Percentiles rank a stretch among this genome's conserved stretches.
These are phyloP conservation scores for Kuraishia borneana DNA, from an alignment of 805 yeast species.

Conservation along the genomic window DNA sequence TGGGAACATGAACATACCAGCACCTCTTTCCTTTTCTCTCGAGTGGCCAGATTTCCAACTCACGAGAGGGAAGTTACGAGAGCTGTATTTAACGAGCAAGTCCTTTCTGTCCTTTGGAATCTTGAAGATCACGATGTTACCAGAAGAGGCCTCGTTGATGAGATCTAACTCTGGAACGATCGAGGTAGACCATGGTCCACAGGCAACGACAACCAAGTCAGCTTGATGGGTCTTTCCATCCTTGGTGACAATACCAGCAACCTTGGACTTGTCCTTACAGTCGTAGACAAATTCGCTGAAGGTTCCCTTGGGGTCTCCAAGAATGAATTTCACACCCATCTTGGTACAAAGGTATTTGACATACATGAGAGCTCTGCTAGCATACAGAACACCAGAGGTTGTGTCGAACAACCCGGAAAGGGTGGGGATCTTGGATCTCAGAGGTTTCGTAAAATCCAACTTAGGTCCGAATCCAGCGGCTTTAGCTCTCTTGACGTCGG, in stretches of 20 bases:
- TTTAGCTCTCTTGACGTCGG: constrained; percentile 19
- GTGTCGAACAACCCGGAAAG: constrained; percentile 16
- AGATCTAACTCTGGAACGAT: constrained; percentile 23
- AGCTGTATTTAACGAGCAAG: constrained; percentile 19
- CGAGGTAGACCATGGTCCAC: constrained; percentile 20
- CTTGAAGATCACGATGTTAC: constrained; percentile 22
- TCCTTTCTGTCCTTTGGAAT: constrained; percentile 24
- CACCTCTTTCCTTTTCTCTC: constrained; percentile 16
- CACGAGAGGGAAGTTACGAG: constrained; percentile 20
- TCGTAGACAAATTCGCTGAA: constrained; percentile 12
- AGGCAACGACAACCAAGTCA: constrained; percentile 14
- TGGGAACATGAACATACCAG: constrained; percentile 25
- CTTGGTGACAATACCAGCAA: constrained; percentile 16
- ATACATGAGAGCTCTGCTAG: constrained; percentile 21
- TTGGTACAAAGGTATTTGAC: constrained; percentile 14
- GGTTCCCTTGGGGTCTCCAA: constrained; percentile 18
- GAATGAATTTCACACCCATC: constrained; percentile 22
- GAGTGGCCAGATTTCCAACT: constrained; percentile 22
- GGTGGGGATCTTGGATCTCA: constrained; percentile 7
- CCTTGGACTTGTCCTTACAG: constrained; percentile 7
- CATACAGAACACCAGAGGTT: constrained; percentile 22
- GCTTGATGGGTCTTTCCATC: constrained; percentile 16
- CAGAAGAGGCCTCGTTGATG: constrained; percentile 23
- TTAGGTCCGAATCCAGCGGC: constrained; percentile 16
- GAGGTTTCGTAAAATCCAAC: constrained; percentile 10